Evolutionary conservation across 192 early-diverging fungal genomes (phyloP).

Genomic region (Backusella morwellensis): DNA sequence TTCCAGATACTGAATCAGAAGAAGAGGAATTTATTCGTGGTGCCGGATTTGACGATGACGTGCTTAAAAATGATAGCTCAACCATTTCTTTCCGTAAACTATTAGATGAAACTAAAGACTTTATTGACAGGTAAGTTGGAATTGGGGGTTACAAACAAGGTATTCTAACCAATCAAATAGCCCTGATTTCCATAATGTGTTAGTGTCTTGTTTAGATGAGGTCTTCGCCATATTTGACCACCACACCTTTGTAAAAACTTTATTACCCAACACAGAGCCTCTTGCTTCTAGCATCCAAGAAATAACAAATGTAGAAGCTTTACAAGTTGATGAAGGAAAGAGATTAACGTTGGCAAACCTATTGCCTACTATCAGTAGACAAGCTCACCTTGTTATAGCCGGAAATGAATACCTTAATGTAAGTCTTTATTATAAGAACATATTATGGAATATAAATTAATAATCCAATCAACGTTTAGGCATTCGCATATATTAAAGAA

Average conservation of each 20-base stretch:
- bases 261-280: conserved; percentile 28
- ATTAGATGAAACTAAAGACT: conserved; percentile 87
- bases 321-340: conserved; percentile 33
- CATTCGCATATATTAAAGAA: conserved; percentile 67
- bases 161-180: conserved; percentile 33
- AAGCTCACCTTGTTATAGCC: conserved; percentile 71
- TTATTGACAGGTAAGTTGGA: conserved; percentile 68
- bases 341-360: conserved; percentile 59
- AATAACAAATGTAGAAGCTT: conserved; percentile 50
- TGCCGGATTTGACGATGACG: conserved; percentile 43
- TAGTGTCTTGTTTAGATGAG: conserved; percentile 38
- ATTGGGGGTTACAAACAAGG: background rate
- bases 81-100: conserved; percentile 59
- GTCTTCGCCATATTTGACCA: conserved; percentile 43
- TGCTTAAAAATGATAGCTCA: background rate
- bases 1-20: conserved; percentile 60
- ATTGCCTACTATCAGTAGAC: conserved; percentile 63
- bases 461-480: conserved; percentile 17
- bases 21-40: conserved; percentile 62
- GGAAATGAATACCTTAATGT: conserved; percentile 74
- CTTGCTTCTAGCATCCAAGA: conserved; percentile 42
- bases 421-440: background rate
- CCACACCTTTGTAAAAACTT: conserved; percentile 37
- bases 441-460: background rate
- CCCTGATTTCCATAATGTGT: conserved; percentile 46